These are phyloP conservation scores for Melanogaster broomeanus DNA, from an alignment of 768 basidiomycete species.

Conservation along the genomic window DNA sequence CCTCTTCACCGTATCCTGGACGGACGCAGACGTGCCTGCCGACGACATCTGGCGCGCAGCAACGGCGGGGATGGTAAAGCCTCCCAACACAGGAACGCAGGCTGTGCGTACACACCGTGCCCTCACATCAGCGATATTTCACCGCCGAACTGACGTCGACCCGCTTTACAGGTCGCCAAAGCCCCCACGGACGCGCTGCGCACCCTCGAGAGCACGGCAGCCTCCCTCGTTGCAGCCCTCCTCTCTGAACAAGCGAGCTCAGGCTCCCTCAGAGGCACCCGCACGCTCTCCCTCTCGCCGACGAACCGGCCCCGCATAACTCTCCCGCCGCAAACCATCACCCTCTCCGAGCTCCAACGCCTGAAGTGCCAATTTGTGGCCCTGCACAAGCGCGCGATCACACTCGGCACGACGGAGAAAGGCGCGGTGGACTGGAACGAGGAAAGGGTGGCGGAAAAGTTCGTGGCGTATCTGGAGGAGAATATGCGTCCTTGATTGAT, in stretches of 20 bases:
- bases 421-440: constrained; percentile 79
- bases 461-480: constrained; percentile 72
- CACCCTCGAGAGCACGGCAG: constrained; percentile 77
- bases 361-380: constrained; percentile 90
- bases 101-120: constrained; percentile 49
- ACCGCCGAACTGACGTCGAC: not conserved
- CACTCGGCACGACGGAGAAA: constrained; percentile 76
- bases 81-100: constrained; percentile 83
- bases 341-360: constrained; percentile 86
- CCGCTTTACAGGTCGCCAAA: constrained; percentile 60
- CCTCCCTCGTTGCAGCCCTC: constrained; percentile 69
- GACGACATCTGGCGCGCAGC: constrained; percentile 80
- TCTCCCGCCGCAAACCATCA: constrained; percentile 71
- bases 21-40: constrained; percentile 64
- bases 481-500: constrained; percentile 48
- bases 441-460: constrained; percentile 66
- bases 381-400: constrained; percentile 87
- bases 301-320: constrained; percentile 47
- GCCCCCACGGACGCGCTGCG: constrained; percentile 89
- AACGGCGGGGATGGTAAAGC: constrained; percentile 77
- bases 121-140: too few relatives aligned
- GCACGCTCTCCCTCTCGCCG: constrained; percentile 41
- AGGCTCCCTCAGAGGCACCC: constrained; percentile 47
- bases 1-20: constrained; percentile 81
- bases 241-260: constrained; percentile 61